These are phyloP conservation scores for Rubia peregrina DNA, from an alignment of 305 asterid species.

Conservation along the genomic window DNA sequence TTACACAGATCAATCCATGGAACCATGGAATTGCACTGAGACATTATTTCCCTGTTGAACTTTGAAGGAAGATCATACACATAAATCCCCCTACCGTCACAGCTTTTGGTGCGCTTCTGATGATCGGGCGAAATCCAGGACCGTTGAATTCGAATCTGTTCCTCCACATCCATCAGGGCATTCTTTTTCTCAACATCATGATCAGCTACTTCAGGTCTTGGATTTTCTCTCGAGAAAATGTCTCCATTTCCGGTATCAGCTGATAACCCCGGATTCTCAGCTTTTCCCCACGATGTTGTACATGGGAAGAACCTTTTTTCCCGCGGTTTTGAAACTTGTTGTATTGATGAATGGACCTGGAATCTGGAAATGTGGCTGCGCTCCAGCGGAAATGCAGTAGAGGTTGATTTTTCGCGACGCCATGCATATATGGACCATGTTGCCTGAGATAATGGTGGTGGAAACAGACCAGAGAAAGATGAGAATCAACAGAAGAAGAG, in stretches of 20 bases:
- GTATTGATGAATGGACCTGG: slow-evolving; percentile 12
- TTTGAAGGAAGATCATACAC: slow-evolving; percentile 64
- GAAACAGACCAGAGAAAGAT: slow-evolving; percentile 54
- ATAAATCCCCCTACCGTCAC: slow-evolving; percentile 46
- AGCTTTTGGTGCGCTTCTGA: slow-evolving; percentile 9
- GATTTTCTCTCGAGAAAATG: background rate
- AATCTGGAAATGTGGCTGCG: slow-evolving; percentile 31
- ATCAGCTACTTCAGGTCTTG: background rate
- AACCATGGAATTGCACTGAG: slow-evolving; percentile 43
- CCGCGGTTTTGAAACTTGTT: slow-evolving; percentile 9
- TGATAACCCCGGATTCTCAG: slow-evolving; percentile 14
- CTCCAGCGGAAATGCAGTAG: slow-evolving; percentile 57
- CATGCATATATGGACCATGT: slow-evolving; percentile 47
- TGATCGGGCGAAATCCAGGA: slow-evolving; percentile 38
- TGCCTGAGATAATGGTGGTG: slow-evolving; percentile 45
- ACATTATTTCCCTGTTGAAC: slow-evolving; percentile 54
- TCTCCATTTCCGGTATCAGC: background rate
- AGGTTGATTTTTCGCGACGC: slow-evolving; percentile 52
- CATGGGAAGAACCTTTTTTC: background rate
- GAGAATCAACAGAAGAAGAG: slow-evolving; percentile 30
- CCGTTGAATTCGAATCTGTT: slow-evolving; percentile 38
- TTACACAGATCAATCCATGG: slow-evolving; percentile 54
- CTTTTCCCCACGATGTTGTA: slow-evolving; percentile 9
- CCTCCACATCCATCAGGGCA: slow-evolving; percentile 35
- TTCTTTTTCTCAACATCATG: slow-evolving; percentile 9